Evolutionary conservation across 2,329 filamentous ascomycete genomes (phyloP), one percentile per base, ranked within the genome.

Genomic region (Myriosclerotinia duriaeana): DNA sequence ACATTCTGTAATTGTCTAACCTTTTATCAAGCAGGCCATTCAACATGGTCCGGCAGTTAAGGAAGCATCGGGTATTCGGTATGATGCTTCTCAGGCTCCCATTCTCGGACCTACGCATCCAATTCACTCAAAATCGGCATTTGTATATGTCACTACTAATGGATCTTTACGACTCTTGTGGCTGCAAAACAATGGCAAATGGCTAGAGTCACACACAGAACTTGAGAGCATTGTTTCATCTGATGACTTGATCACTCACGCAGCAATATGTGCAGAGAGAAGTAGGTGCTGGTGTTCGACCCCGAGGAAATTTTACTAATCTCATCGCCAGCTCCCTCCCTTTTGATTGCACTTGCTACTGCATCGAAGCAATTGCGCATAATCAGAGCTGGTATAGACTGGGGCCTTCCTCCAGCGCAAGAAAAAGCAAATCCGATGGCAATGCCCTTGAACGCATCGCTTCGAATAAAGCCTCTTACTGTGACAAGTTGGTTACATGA

Each of bases 171-270:
- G 88, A 73, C 82, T 97, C 73, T 83, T 93, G 59, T 97, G 89
- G 79, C 86, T 90, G 52, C 91, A 93, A 70, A 87, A 86, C 53
- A 92, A 88, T 76, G 85, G 82, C 66, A 86, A 86, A 72, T 89
- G 92, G 79, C 85, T 89, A 68, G 91, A 96, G 74, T 85, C 87
- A 0, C 85, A 84, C 3, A 80, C 89, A n/a, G 90, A 94, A 69
- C 78, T 96, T 46, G 90, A 93, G 74, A 88, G 87, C 69, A 83
- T 92, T 66, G 83, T 87, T 38, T 87, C 87, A 44, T 87, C 89
- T 0, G 87, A 92, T 69, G 89, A 92, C 70, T 77, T 91, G n/a
- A 83, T 94, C 61, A 92, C 91, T 0, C 92, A 96, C 78, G 91
- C 91, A 14, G 85, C 91, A 50, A 81, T 93, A 69, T 85, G 89